Evolutionary conservation across 1,284 basidiomycete genomes (phyloP).

Genomic region (Ustilago cynodontis): DNA sequence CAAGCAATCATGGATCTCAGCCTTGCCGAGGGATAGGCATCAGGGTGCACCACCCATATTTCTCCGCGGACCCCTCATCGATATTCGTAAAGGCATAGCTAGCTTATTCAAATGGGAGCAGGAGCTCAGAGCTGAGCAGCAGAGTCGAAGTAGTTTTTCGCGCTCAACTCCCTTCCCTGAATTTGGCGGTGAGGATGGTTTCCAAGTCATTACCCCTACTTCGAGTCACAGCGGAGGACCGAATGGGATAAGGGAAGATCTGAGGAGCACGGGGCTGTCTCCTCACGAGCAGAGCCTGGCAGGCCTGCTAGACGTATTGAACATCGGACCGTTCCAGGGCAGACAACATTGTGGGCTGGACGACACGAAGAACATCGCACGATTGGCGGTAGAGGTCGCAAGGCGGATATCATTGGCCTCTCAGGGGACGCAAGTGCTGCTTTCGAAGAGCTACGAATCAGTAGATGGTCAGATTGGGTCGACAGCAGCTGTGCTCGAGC

Average conservation of each 20-base stretch:
- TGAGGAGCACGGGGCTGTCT: slow-evolving; percentile 21
- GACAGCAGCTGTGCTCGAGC: slow-evolving; percentile 20
- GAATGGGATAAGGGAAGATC: slow-evolving; percentile 14
- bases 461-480: slow-evolving; percentile 35
- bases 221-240: background rate
- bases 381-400: slow-evolving; percentile 65
- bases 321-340: slow-evolving; percentile 68
- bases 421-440: slow-evolving; percentile 28
- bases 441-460: slow-evolving; percentile 28
- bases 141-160: slow-evolving; percentile 1
- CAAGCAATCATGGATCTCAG: slow-evolving; percentile 83
- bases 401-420: slow-evolving; percentile 26
- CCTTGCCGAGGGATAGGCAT: background rate
- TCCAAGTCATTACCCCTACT: slow-evolving; percentile 41
- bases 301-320: slow-evolving; percentile 49
- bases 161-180: slow-evolving; percentile 17
- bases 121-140: slow-evolving; percentile 26
- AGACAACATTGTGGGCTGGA: slow-evolving; percentile 72
- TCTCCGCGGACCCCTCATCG: slow-evolving; percentile 57
- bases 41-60: slow-evolving; percentile 52
- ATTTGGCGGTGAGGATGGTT: slow-evolving; percentile 49
- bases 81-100: slow-evolving; percentile 68
- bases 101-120: slow-evolving; percentile 48
- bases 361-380: slow-evolving; percentile 71
- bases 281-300: slow-evolving; percentile 52